Evolutionary conservation across 345 rosid genomes (phyloP).

Genomic region (Turritis glabra): DNA sequence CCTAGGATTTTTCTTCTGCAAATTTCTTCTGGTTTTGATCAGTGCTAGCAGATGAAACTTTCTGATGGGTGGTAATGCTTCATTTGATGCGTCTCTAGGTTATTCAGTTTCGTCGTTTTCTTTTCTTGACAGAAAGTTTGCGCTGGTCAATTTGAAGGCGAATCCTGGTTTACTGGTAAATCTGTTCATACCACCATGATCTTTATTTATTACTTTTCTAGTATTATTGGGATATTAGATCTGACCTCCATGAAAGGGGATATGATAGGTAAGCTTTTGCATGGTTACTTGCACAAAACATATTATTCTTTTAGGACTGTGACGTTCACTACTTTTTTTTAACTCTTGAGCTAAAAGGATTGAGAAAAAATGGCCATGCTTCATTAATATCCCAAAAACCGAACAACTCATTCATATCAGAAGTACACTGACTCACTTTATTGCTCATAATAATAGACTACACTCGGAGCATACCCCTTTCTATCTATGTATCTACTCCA

Average conservation of each 20-base stretch:
- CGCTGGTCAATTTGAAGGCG: background rate
- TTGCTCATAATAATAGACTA: constrained; percentile 25
- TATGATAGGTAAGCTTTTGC: constrained; percentile 5
- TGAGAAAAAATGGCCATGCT: constrained; percentile 7
- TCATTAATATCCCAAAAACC: constrained; percentile 12
- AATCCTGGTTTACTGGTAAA: constrained; percentile 18
- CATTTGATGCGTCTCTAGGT: constrained; percentile 1
- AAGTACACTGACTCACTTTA: constrained; percentile 35
- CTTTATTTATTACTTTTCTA: background rate
- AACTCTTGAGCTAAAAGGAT: constrained; percentile 5
- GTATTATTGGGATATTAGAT: background rate
- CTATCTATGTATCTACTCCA: constrained; percentile 20
- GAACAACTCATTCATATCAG: constrained; percentile 26
- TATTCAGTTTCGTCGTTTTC: constrained; percentile 5
- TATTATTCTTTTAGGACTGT: constrained; percentile 7
- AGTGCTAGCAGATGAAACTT: constrained; percentile 18
- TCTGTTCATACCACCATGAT: background rate
- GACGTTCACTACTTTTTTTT: background rate
- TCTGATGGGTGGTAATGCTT: background rate
- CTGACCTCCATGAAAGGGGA: background rate
- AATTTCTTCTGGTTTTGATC: constrained; percentile 4
- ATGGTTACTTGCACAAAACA: constrained; percentile 19
- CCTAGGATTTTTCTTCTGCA: background rate
- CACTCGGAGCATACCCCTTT: constrained; percentile 11
- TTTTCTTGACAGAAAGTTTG: constrained; percentile 8